A percentile compares a stretch with the other conserved stretches of the same genome.
These are phyloP conservation scores for Prunus salicina DNA, from an alignment of 306 rosid genomes.

Conservation along the genomic window DNA sequence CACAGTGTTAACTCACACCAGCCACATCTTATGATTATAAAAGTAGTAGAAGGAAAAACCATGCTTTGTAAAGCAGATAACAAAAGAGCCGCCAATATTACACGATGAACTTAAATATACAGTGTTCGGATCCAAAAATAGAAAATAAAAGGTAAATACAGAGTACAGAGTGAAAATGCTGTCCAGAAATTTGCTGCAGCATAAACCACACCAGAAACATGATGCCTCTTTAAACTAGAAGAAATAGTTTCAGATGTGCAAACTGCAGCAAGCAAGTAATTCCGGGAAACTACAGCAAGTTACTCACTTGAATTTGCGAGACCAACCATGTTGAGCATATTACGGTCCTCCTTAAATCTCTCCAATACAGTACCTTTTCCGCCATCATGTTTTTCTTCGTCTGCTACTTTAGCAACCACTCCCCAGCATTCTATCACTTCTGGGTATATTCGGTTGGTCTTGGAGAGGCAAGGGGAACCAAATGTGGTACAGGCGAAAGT, in stretches of 20 bases:
- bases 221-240: not conserved
- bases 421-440: conserved; percentile 98
- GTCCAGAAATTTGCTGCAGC: not conserved
- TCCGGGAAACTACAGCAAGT: not conserved
- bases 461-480: conserved; percentile 86
- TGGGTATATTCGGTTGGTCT: conserved; percentile 50
- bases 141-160: not conserved
- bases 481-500: conserved; percentile 78
- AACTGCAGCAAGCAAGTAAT: not conserved
- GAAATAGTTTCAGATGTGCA: not conserved
- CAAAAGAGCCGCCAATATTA: not conserved
- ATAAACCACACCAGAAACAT: not conserved
- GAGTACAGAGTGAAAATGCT: not conserved
- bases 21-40: no score
- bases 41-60: not conserved
- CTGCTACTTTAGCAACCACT: conserved; percentile 42
- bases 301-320: conserved; percentile 80
- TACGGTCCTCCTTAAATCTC: conserved; percentile 81
- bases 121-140: not conserved
- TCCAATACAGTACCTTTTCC: conserved; percentile 55
- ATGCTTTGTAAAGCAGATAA: not conserved
- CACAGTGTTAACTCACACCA: no score
- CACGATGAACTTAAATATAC: not conserved
- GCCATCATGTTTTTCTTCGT: conserved; percentile 35
- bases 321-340: conserved; percentile 83